A percentile compares a stretch with the other conserved stretches of the same genome.
Conservation (phyloP, 257 asterid genomes). For the Thymus mandschuricus region DNA sequence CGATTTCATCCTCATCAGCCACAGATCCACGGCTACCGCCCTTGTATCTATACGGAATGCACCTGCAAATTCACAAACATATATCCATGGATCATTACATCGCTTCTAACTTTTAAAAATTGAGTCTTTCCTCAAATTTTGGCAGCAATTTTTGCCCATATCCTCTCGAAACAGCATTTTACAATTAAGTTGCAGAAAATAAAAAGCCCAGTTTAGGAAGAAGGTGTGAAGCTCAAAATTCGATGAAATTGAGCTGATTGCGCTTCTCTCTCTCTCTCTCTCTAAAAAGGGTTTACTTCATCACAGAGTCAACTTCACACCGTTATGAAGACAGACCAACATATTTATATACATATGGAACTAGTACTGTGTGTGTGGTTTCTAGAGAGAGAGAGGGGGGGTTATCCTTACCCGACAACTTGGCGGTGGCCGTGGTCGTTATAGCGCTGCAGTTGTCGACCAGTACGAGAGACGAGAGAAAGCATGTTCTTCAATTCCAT, state of each 20-base stretch:
- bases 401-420: constrained; percentile 71
- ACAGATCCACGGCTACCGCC: constrained; percentile 25
- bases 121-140: background rate
- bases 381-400: background rate
- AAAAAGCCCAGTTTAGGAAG: background rate
- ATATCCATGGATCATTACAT: no score
- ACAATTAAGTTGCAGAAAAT: no score
- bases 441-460: constrained; percentile 83
- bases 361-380: no score
- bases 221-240: background rate
- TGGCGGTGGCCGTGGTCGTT: constrained; percentile 74
- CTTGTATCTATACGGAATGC: constrained; percentile 81
- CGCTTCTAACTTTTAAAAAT: background rate
- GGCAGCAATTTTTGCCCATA: no score
- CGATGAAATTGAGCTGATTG: constrained; percentile 11
- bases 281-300: background rate
- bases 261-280: background rate
- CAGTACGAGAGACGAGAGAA: constrained; percentile 73
- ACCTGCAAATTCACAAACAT: constrained; percentile 45
- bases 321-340: background rate
- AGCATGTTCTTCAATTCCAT: constrained; percentile 73
- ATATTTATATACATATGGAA: no score
- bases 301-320: constrained; percentile 13
- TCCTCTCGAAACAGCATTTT: background rate
- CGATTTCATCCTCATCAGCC: constrained; percentile 69